Evolutionary conservation across 352 stramenopile genomes (phyloP).

Genomic region (Phytophthora tentaculata): DNA sequence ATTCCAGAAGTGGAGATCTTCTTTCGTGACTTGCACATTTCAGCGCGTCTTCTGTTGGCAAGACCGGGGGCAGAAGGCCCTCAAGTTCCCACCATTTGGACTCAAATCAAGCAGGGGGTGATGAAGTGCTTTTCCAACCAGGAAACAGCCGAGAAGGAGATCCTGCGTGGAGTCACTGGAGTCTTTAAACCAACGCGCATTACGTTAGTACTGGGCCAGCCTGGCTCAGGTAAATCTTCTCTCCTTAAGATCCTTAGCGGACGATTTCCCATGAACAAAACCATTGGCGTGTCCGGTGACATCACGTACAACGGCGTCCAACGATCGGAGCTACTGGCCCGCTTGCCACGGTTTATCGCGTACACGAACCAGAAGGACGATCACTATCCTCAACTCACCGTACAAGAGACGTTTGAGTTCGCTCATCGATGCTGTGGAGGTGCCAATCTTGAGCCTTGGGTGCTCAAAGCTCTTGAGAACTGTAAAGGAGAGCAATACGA

Average conservation of each 20-base stretch:
- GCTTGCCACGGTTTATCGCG: constrained; percentile 41
- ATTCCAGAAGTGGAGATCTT: constrained; percentile 61
- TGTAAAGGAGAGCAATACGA: constrained; percentile 46
- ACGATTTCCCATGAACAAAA: constrained; percentile 50
- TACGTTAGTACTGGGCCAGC: constrained; percentile 50
- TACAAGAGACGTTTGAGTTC: constrained; percentile 94
- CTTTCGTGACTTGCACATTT: constrained; percentile 59
- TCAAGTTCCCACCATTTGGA: constrained; percentile 36
- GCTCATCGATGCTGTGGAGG: constrained; percentile 77
- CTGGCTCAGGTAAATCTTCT: constrained; percentile 50
- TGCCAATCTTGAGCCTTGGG: constrained; percentile 50
- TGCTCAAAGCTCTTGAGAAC: constrained; percentile 44
- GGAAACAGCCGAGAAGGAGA: constrained; percentile 45
- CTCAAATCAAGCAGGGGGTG: constrained; percentile 33
- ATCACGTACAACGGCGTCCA: constrained; percentile 54
- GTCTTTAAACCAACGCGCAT: constrained; percentile 46
- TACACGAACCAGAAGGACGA: constrained; percentile 79
- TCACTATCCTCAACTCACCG: constrained; percentile 89
- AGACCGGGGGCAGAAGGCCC: constrained; percentile 37
- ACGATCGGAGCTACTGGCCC: constrained; percentile 27
- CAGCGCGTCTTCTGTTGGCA: constrained; percentile 27
- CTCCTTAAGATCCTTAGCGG: constrained; percentile 48
- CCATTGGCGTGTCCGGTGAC: constrained; percentile 42
- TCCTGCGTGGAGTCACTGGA: constrained; percentile 40
- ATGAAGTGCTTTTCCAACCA: constrained; percentile 30